These are phyloP conservation scores for Metschnikowia lunata DNA, from an alignment of 805 yeast genomes.

Conservation along the genomic window DNA sequence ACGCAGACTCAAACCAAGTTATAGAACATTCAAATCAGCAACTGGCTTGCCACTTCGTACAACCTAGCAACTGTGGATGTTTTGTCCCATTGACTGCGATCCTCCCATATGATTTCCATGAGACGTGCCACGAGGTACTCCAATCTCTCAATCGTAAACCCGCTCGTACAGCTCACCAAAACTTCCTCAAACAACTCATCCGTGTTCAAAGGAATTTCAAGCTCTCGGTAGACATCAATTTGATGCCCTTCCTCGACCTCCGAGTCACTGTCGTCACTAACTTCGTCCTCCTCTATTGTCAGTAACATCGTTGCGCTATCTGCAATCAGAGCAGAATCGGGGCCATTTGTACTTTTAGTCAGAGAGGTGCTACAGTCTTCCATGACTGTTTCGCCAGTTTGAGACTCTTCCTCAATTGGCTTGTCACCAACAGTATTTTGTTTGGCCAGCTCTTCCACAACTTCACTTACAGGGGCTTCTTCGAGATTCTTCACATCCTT, in stretches of 20 bases:
- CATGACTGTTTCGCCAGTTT: background rate
- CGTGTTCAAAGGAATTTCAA: slow-evolving; percentile 24
- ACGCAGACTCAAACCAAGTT: background rate
- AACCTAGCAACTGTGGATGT: slow-evolving; percentile 32
- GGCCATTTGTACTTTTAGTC: background rate
- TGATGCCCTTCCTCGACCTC: slow-evolving; percentile 32
- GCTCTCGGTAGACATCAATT: slow-evolving; percentile 54
- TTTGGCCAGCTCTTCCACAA: background rate
- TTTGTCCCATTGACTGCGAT: slow-evolving; percentile 49
- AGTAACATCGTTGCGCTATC: background rate
- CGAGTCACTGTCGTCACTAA: slow-evolving; percentile 21
- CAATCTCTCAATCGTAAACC: slow-evolving; percentile 33
- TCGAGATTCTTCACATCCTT: background rate
- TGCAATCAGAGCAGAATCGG: background rate
- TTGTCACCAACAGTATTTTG: background rate
- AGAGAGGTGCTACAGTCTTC: background rate
- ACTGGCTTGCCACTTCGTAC: slow-evolving; percentile 14
- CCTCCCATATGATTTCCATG: slow-evolving; percentile 70
- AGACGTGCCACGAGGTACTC: slow-evolving; percentile 54
- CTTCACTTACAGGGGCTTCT: background rate
- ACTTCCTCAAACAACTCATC: slow-evolving; percentile 23
- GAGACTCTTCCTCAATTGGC: background rate
- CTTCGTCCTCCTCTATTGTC: background rate
- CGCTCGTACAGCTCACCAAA: slow-evolving; percentile 29
- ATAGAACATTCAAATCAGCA: background rate